A percentile compares a stretch with the other conserved stretches of the same genome.
phyloP scores from a whole-genome alignment of 192 early-diverging fungal species.

The Dispira parvispora region DNA sequence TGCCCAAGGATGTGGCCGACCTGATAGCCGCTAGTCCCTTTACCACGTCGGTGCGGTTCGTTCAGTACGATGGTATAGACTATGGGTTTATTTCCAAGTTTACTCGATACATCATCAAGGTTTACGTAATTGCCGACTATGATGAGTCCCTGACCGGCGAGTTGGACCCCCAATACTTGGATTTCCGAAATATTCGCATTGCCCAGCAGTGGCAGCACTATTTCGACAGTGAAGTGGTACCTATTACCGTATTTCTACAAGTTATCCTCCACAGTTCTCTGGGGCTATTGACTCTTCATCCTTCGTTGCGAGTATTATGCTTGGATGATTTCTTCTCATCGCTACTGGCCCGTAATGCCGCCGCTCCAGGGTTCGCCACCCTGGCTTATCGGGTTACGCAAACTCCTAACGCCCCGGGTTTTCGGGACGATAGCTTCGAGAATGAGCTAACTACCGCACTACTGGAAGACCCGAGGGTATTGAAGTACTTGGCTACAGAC shows the following conservation, averaged over 20 bases:
- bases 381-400: background rate
- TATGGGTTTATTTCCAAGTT: no score
- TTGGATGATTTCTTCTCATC: background rate
- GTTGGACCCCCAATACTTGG: no score
- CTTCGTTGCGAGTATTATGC: background rate
- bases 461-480: no score
- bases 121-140: background rate
- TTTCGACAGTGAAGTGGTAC: no score
- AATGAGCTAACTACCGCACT: no score
- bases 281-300: background rate
- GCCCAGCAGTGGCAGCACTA: background rate
- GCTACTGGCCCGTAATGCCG: background rate
- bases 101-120: background rate
- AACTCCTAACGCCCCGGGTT: no score
- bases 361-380: background rate
- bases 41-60: no score
- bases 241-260: background rate
- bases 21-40: no score
- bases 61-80: no score
- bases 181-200: background rate
- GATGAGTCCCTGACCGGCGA: background rate
- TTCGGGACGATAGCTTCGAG: no score
- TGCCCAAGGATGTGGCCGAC: no score
- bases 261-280: background rate
- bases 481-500: no score